phyloP scores from a whole-genome alignment of 1,139 yeast species.

The Suhomyces coccinellae region DNA sequence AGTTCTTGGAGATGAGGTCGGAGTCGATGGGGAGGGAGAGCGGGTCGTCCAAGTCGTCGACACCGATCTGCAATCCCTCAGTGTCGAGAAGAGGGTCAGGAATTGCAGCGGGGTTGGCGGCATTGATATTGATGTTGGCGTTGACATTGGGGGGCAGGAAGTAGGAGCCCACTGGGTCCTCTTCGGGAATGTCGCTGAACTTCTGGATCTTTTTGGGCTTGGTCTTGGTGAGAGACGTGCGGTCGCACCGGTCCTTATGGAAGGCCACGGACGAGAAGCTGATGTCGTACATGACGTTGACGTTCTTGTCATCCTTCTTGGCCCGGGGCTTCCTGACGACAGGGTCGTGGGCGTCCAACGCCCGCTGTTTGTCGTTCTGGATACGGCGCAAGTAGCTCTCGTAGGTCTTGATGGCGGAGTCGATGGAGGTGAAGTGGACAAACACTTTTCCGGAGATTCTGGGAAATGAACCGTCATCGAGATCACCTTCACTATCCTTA shows the following conservation, averaged over 20 bases:
- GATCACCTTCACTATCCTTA: conserved; percentile 1
- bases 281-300: conserved; percentile 16
- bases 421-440: conserved; percentile 44
- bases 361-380: conserved; percentile 24
- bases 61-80: background rate
- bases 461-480: no score
- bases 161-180: background rate
- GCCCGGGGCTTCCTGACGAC: conserved; percentile 1
- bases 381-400: conserved; percentile 33
- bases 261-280: conserved; percentile 24
- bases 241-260: conserved; percentile 41
- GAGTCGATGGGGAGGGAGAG: conserved; percentile 5
- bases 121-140: background rate
- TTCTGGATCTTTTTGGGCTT: conserved; percentile 2
- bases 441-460: conserved; percentile 16
- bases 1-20: conserved; percentile 4
- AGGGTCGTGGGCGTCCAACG: conserved; percentile 19
- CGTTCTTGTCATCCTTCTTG: conserved; percentile 9
- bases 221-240: conserved; percentile 15
- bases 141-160: background rate
- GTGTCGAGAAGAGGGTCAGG: background rate
- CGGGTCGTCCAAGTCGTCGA: conserved; percentile 7
- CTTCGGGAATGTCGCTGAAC: conserved; percentile 9
- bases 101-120: no score
- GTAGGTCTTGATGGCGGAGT: conserved; percentile 39